Percentiles rank a stretch among this genome's conserved stretches.
Evolutionary conservation across 2,329 filamentous ascomycete genomes (phyloP).

Genomic region (Lojkania enalia): DNA sequence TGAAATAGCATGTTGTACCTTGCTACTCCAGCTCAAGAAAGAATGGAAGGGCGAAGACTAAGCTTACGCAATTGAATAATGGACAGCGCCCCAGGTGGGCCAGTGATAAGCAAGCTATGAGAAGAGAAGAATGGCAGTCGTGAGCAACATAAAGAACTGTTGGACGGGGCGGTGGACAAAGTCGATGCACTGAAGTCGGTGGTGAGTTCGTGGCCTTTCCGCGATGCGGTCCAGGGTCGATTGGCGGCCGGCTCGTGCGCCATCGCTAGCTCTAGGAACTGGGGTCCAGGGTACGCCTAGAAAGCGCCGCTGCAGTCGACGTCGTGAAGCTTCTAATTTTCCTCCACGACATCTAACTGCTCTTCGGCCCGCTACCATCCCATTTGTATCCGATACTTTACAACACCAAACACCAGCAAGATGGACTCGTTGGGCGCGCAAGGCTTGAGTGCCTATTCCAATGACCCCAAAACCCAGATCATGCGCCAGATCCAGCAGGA

Average conservation of each 20-base stretch:
- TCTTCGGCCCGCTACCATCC: too few relatives aligned
- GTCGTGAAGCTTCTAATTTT: neutral
- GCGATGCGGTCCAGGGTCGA: slow-evolving; percentile 12
- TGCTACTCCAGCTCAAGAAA: slow-evolving; percentile 14
- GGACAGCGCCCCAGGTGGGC: slow-evolving; percentile 10
- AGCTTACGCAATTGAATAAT: slow-evolving; percentile 29
- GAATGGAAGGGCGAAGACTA: slow-evolving; percentile 31
- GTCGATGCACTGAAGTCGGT: slow-evolving; percentile 14
- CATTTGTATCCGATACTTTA: too few relatives aligned
- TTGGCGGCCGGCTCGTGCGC: neutral
- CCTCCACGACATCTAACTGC: neutral
- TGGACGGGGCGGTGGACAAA: slow-evolving; percentile 14
- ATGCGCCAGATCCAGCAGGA: slow-evolving; percentile 59
- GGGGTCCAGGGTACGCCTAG: neutral
- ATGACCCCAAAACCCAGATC: slow-evolving; percentile 51
- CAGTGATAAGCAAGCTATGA: slow-evolving; percentile 20
- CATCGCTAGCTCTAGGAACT: neutral
- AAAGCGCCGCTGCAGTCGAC: neutral
- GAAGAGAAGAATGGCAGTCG: slow-evolving; percentile 28
- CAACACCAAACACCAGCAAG: too few relatives aligned
- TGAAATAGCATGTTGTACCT: slow-evolving; percentile 36
- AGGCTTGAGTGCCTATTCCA: slow-evolving; percentile 32
- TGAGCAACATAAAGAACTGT: slow-evolving; percentile 31
- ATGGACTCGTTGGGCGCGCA: slow-evolving; percentile 40
- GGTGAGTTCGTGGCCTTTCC: slow-evolving; percentile 40